Conservation (phyloP, 768 basidiomycete species). For the Trametes coccinea region DNA sequence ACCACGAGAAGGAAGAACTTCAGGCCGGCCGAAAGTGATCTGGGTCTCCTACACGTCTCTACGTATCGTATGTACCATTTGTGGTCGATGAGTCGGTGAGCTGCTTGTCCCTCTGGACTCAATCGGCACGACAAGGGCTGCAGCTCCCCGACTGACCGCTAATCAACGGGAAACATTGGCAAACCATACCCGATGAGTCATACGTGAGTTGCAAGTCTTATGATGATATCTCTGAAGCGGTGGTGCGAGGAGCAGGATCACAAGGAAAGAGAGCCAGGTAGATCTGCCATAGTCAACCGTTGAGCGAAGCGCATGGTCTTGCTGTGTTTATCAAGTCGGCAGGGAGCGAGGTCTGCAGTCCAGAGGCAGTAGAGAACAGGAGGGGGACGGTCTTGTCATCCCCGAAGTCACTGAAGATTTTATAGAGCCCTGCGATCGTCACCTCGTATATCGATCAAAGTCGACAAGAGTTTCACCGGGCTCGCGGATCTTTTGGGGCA, state of each 20-base stretch:
- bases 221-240: too few relatives aligned
- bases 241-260: too few relatives aligned
- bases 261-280: too few relatives aligned
- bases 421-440: constrained; percentile 2
- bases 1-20: constrained; percentile 35
- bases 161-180: too few relatives aligned
- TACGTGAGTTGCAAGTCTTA: too few relatives aligned
- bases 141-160: too few relatives aligned
- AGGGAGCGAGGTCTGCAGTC: neutral
- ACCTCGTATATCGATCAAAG: constrained; percentile 12
- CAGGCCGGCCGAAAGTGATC: constrained; percentile 18
- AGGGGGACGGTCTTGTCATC: neutral
- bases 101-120: neutral
- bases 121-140: too few relatives aligned
- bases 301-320: too few relatives aligned
- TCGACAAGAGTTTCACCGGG: neutral
- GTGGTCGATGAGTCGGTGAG: neutral
- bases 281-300: too few relatives aligned
- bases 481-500: constrained; percentile 13
- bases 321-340: too few relatives aligned
- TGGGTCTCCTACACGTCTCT: neutral
- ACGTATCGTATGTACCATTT: too few relatives aligned
- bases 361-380: neutral
- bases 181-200: too few relatives aligned
- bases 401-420: neutral